Base-by-base conservation (phyloP, 2,329 filamentous ascomycete genomes). In the Beauveria sp. region DNA sequence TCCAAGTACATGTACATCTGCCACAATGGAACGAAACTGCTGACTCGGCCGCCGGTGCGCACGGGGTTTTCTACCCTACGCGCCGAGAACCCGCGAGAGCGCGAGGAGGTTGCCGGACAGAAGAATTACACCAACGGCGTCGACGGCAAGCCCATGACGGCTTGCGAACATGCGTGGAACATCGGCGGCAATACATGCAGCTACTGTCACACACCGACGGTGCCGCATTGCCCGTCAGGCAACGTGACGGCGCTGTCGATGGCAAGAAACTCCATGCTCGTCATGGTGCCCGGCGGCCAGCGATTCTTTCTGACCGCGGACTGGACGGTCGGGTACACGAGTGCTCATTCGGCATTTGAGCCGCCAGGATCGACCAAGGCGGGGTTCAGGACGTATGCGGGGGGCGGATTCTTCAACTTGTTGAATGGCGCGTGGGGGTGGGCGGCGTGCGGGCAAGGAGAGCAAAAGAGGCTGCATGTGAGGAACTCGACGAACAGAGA, bases 261-360 rank as follows among this genome's bases (percentile, higher is more conserved):
- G 18, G 65, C 67, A 1, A 52, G 45, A 49, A 65, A 56, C 45
- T 66, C 66, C 28, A 72, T 74, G 70, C 67, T 68, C 58, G 67
- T 69, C 31, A 58, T 65, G 56, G 72, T 74, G 9, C 72, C 72
- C 5, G 72, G 73, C 59, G 72, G 72, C 24, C 72, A 75, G 66
- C 58, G 45, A 22, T 67, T 67, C 48, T 75, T 71, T 64, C 65
- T 75, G 10, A 67, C 67, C 28, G 62, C 68, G 1, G 52, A 63
- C 43, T 70, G 70, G 69, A 67, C 66, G 40, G 64, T 75, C 24
- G 69, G 63, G 16, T 72, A 72, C 65, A 73, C 71, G 16, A 70
- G 71, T 65, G 72, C 73, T 1, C 73, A 75, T 61, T 73, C 71
- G 62, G 71, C 69, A 2, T 57, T 63, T 53, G 66, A 72, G 24